Percentiles rank a stretch among this genome's conserved stretches.
These are phyloP conservation scores for Nidularia sp. DNA, from an alignment of 768 basidiomycete genomes.

Conservation along the genomic window DNA sequence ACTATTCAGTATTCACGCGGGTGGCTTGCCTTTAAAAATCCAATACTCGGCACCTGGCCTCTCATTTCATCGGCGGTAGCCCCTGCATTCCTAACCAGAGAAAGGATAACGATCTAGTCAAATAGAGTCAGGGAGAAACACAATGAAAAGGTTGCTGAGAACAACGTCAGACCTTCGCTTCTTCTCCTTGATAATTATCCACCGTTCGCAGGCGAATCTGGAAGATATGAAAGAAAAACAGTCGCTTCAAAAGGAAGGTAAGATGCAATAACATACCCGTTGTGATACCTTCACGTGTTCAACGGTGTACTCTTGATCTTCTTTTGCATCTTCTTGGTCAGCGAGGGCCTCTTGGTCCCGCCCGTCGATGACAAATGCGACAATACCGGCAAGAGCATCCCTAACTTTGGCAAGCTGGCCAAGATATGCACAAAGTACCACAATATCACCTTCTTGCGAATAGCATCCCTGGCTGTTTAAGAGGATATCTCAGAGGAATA, in stretches of 20 bases:
- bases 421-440: constrained; percentile 43
- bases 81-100: constrained; percentile 70
- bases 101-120: constrained; percentile 61
- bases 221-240: not conserved
- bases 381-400: constrained; percentile 32
- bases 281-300: constrained; percentile 49
- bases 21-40: constrained; percentile 62
- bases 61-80: constrained; percentile 27
- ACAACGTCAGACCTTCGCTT: constrained; percentile 41
- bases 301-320: constrained; percentile 16
- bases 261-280: constrained; percentile 32
- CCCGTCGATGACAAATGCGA: constrained; percentile 68
- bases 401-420: constrained; percentile 39
- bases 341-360: constrained; percentile 60
- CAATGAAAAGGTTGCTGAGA: no score
- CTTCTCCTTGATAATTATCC: constrained; percentile 78
- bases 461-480: constrained; percentile 35
- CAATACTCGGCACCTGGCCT: constrained; percentile 40
- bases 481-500: not conserved
- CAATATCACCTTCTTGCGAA: constrained; percentile 42
- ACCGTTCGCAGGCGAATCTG: constrained; percentile 71
- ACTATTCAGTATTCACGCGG: not conserved
- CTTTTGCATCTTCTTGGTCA: constrained; percentile 30
- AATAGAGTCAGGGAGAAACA: not conserved
- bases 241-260: not conserved